A percentile compares a stretch with the other conserved stretches of the same genome.
Conservation (phyloP, 2,329 filamentous ascomycete genomes). For the Fusarium mundagurra region DNA sequence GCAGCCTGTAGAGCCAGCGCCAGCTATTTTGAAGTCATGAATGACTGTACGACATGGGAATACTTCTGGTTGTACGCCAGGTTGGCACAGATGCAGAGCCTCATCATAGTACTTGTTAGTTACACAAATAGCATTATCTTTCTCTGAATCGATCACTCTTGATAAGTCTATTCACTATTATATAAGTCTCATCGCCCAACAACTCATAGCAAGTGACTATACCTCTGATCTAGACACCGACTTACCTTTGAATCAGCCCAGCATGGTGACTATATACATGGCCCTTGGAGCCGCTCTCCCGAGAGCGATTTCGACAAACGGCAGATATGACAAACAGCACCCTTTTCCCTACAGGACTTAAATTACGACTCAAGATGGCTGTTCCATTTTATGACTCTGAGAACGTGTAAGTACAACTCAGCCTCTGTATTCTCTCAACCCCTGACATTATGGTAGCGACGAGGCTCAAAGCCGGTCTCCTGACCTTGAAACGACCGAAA, state of each 20-base stretch:
- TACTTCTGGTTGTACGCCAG: background rate
- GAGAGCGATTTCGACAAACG: no score
- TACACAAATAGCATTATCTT: background rate
- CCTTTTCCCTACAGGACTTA: no score
- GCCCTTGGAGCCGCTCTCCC: no score
- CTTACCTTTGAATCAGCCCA: constrained; percentile 28
- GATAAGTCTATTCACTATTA: background rate
- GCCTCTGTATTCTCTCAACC: no score
- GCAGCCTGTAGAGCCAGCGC: background rate
- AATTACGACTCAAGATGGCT: background rate
- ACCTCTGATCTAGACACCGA: background rate
- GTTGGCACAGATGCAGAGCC: background rate
- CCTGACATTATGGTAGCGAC: background rate
- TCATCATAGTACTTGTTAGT: background rate
- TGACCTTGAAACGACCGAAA: no score
- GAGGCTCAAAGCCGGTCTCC: background rate
- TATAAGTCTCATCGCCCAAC: background rate
- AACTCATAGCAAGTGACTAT: background rate
- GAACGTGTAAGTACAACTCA: background rate
- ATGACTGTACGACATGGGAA: no score
- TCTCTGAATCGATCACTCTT: background rate
- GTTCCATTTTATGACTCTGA: background rate
- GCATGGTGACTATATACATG: background rate
- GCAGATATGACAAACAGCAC: no score
- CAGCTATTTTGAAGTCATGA: background rate